A percentile compares a stretch with the other conserved stretches of the same genome.
phyloP scores from a whole-genome alignment of 2,329 filamentous ascomycete genomes.

The Ambrosiella xylebori region DNA sequence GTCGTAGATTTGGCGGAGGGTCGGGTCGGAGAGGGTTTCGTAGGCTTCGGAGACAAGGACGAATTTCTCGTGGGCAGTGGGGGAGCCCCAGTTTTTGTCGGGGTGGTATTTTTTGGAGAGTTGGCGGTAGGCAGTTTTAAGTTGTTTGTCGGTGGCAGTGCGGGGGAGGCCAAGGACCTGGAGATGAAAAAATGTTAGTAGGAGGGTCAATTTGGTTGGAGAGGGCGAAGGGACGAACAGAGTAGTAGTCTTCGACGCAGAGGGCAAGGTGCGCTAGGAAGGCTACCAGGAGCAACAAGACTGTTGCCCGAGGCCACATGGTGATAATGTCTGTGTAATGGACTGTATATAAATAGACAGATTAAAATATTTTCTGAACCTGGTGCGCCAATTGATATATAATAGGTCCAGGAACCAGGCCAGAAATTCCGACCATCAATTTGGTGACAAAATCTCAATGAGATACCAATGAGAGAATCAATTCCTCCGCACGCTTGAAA shows the following conservation, averaged over 20 bases:
- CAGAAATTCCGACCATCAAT: neutral
- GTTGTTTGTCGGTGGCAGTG: slow-evolving; percentile 65
- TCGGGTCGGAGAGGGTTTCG: slow-evolving; percentile 66
- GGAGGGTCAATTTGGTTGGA: neutral
- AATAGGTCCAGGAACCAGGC: neutral
- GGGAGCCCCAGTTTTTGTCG: slow-evolving; percentile 85
- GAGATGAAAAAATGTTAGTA: neutral
- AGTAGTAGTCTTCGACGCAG: slow-evolving; percentile 61
- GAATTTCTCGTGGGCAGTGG: slow-evolving; percentile 73
- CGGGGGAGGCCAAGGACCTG: slow-evolving; percentile 67
- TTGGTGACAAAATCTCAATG: neutral
- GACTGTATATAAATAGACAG: neutral
- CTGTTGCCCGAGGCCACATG: slow-evolving; percentile 29
- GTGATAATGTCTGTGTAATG: neutral
- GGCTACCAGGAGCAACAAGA: slow-evolving; percentile 32
- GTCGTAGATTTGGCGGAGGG: slow-evolving; percentile 80
- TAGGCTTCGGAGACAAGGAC: slow-evolving; percentile 91
- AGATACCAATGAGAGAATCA: neutral
- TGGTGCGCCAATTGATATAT: neutral
- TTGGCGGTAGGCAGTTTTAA: slow-evolving; percentile 83
- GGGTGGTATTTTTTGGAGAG: slow-evolving; percentile 93
- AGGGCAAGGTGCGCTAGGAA: slow-evolving; percentile 35
- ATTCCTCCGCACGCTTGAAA: neutral
- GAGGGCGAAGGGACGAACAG: slow-evolving; percentile 29
- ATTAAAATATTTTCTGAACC: neutral